Base-by-base conservation (phyloP, 495 filamentous ascomycete species). In the Pseudevernia furfuracea region DNA sequence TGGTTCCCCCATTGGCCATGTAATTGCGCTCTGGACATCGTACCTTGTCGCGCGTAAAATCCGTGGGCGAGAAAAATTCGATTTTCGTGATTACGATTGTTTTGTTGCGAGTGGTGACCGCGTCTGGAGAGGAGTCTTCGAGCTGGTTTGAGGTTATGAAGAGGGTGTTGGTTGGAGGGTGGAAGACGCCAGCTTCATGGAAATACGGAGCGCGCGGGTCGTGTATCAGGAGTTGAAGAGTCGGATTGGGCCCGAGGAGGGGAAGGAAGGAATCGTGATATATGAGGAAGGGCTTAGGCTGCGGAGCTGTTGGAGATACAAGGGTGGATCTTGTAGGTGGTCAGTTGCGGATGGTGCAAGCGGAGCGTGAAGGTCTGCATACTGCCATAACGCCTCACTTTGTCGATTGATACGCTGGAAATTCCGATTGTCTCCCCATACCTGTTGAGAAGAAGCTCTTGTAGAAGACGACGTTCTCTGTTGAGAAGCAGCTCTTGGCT, bases 181-280 rank as follows among this genome's bases (percentile, higher is more conserved):
- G 73, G 71, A 78, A 89, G 59, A 84, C 79, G 58, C 86, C 85
- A 2, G 81, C 83, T 73, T 84, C 81, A 73, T 85, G 81, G 72
- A 88, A 89, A 64, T 77, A 80, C 2, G 76, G 71, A 59, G 75
- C 77, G n/a, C 53, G 55, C 0, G 66, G 56, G 60, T 80, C 73
- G 48, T 76, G 70, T 12, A 71, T 64, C 4, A 77, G 68, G 55
- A 75, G 68, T 23, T 73, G 61, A 43, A 77, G 57, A 34, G 68
- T 71, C 17, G 77, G 77, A 8, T 61, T 58, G 23, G 68, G 55
- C 48, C 77, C 76, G 15, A 75, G 52, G 39, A 78, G 68, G 32
- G 68, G 48, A 23, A 68, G 53, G 60, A 78, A 79, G 56, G 67
- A 68, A 39, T 65, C 53, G 66, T 77, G 70, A 66, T 76, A 72